Evolutionary conservation across 495 filamentous ascomycete species (phyloP).

Genomic region (Tetracladium marchalianum): DNA sequence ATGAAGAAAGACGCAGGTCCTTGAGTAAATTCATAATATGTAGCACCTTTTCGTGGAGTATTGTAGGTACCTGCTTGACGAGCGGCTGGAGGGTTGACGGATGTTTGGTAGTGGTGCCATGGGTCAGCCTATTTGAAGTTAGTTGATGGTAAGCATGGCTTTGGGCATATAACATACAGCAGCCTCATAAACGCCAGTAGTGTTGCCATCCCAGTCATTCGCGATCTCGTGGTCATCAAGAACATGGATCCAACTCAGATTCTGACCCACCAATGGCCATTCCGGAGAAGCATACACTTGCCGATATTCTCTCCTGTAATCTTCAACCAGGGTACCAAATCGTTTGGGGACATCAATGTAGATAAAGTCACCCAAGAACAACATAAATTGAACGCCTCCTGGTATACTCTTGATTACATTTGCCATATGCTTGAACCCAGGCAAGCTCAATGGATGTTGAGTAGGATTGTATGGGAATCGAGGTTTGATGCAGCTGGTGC

Average conservation of each 20-base stretch:
- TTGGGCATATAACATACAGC: not conserved
- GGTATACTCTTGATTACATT: constrained; percentile 48
- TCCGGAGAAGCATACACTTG: constrained; percentile 89
- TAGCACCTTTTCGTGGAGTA: constrained; percentile 39
- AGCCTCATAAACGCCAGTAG: constrained; percentile 43
- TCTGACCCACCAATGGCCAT: constrained; percentile 56
- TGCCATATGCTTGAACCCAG: constrained; percentile 63
- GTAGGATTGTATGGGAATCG: constrained; percentile 80
- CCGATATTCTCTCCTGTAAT: constrained; percentile 85
- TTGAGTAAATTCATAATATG: constrained; percentile 79
- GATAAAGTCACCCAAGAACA: constrained; percentile 98
- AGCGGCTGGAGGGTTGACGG: constrained; percentile 67
- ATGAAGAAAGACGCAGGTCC: constrained; percentile 92
- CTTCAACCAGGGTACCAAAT: constrained; percentile 57
- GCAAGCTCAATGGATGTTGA: constrained; percentile 70
- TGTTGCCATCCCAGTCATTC: constrained; percentile 79
- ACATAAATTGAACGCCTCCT: constrained; percentile 70
- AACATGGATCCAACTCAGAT: constrained; percentile 92
- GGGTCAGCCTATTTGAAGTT: constrained; percentile 48
- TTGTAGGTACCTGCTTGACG: constrained; percentile 25
- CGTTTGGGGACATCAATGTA: constrained; percentile 86
- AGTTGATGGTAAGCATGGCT: constrained; percentile 35
- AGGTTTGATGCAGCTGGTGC: constrained; percentile 83
- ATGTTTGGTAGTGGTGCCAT: constrained; percentile 75
- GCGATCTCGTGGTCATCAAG: constrained; percentile 93